Evolutionary conservation across 2,329 filamentous ascomycete species (phyloP), one percentile per base, ranked within the genome.

Genomic region (Aspergillus quadricinctus): DNA sequence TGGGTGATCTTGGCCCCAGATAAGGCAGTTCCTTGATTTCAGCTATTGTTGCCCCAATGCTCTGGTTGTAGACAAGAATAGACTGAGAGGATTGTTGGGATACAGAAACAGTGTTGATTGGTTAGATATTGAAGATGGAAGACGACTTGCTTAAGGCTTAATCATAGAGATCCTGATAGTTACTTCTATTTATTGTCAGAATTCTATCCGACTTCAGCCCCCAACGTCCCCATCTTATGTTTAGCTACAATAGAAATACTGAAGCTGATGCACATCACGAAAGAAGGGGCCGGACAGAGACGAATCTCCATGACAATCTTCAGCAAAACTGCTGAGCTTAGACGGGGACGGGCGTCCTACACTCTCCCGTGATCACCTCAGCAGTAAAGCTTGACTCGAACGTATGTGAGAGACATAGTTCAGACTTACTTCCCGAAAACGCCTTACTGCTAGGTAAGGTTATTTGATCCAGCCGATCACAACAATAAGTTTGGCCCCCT

Each of bases 1-100:
- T 8, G 61, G 61, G 23, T 69, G 52, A 58, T 27, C 43, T 10
- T 23, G 11, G n/a, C n/a, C 23, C 19, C 23, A 23, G 43, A 46
- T 21, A 21, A 43, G 21, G n/a, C 40, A 21, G n/a, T 10, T 21
- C 11, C 40, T 11, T 21, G 41, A 19, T 4, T 45, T 9, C 41
- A 43, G 40, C n/a, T 23, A 45, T 37, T 37, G 31, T 37, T 17
- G 31, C 31, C 31, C 4, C 14, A 5, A 7, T 37, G 31, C 6
- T 37, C 31, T 37, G 31, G 31, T 7, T 35, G 5, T 37, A 37
- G 31, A 37, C 14, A 37, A 17, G 31, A 17, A 17, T 37, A 37
- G 31, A 37, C 31, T 37, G 31, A 37, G 14, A 37, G 14, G 14
- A 35, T 35, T 35, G 31, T 35, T 35, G 31, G 31, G 14, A 17